These are phyloP conservation scores for Dunaliella primolecta DNA, from an alignment of 139 green algal species.

Conservation along the genomic window DNA sequence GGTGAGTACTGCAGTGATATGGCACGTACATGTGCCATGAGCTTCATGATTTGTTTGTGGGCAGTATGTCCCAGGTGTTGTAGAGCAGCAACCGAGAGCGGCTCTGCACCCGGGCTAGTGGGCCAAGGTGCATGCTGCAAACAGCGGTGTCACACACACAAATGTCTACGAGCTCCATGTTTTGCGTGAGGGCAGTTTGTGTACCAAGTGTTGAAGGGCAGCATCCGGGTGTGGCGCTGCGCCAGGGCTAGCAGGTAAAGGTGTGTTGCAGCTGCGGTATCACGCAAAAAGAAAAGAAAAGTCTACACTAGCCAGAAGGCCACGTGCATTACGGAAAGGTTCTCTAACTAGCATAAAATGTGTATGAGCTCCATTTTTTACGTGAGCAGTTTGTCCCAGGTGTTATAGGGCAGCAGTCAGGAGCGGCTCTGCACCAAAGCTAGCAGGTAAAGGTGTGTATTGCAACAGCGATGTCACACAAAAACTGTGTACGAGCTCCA, in stretches of 20 bases:
- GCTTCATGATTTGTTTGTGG: constrained; percentile 43
- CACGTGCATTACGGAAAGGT: too few relatives aligned
- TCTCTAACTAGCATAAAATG: too few relatives aligned
- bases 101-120: constrained; percentile 57
- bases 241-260: constrained; percentile 71
- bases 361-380: too few relatives aligned
- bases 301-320: too few relatives aligned
- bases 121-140: constrained; percentile 49
- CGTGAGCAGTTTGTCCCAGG: constrained; percentile 59
- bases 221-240: constrained; percentile 26
- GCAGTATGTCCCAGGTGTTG: constrained; percentile 57
- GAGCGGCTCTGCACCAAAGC: constrained; percentile 52
- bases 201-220: constrained; percentile 60
- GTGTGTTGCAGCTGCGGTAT: too few relatives aligned
- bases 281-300: too few relatives aligned
- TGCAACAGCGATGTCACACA: too few relatives aligned
- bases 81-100: constrained; percentile 48
- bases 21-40: too few relatives aligned
- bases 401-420: constrained; percentile 47
- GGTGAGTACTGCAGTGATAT: constrained; percentile 46
- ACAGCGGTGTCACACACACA: too few relatives aligned
- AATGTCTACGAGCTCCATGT: too few relatives aligned
- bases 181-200: constrained; percentile 50
- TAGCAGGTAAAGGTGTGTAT: constrained; percentile 52
- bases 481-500: too few relatives aligned